These are phyloP conservation scores for Orbilia oligospora DNA, from an alignment of 2,329 filamentous ascomycete species.

Conservation along the genomic window DNA sequence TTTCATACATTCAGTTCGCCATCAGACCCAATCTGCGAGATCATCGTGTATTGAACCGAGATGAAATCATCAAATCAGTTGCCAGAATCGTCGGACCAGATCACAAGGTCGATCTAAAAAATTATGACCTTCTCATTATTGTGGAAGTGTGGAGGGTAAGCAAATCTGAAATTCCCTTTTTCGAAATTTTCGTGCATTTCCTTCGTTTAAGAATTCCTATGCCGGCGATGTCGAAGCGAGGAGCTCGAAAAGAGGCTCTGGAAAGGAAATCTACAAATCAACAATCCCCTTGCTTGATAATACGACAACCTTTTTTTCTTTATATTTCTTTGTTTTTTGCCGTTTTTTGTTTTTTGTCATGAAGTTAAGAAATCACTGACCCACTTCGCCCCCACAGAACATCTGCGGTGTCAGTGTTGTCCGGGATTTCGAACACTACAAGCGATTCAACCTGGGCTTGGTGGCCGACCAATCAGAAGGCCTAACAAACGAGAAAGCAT, in stretches of 20 bases:
- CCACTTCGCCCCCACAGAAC: constrained; percentile 71
- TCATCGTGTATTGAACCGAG: constrained; percentile 72
- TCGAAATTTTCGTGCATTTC: constrained; percentile 53
- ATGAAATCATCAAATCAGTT: constrained; percentile 79
- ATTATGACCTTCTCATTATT: constrained; percentile 83
- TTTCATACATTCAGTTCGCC: constrained; percentile 76
- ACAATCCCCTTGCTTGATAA: constrained; percentile 47
- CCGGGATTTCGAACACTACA: constrained; percentile 80
- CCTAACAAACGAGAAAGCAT: constrained; percentile 63
- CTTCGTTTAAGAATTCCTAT: constrained; percentile 57
- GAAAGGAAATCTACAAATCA: constrained; percentile 18
- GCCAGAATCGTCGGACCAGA: constrained; percentile 76
- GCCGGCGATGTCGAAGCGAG: constrained; percentile 27
- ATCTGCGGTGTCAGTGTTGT: constrained; percentile 85
- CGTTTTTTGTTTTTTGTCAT: constrained; percentile 38
- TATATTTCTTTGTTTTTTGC: constrained; percentile 25
- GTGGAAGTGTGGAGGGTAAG: constrained; percentile 85
- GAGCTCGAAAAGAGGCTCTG: constrained; percentile 33
- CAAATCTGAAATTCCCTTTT: constrained; percentile 54
- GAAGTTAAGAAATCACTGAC: constrained; percentile 42
- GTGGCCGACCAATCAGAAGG: constrained; percentile 68
- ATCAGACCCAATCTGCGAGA: constrained; percentile 76
- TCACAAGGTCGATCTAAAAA: constrained; percentile 83
- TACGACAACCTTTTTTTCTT: constrained; percentile 30
- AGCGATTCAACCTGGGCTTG: constrained; percentile 78